Conservation (phyloP, 106 monocot species). For the Dendrobium catenatum region DNA sequence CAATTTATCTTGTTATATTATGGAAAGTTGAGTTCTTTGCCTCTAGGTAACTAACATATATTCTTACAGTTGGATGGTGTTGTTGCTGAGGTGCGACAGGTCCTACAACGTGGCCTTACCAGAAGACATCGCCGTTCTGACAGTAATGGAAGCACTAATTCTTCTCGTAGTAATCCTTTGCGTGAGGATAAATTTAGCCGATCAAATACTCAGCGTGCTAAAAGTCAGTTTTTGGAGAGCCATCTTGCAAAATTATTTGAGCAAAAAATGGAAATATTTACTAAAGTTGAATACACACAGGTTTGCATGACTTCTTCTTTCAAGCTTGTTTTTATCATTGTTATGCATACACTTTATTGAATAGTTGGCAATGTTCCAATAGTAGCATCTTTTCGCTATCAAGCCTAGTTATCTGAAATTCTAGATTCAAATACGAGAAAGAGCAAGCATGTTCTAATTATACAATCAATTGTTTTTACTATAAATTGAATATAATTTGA, state of each 20-base stretch:
- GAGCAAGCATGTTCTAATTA: no score
- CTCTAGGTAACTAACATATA: conserved; percentile 5
- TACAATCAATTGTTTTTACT: no score
- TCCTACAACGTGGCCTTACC: conserved; percentile 56
- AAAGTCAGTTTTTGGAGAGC: conserved; percentile 94
- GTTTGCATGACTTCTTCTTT: conserved; percentile 15
- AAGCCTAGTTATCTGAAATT: no score
- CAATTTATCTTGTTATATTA: neutral
- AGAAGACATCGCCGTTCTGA: conserved; percentile 72
- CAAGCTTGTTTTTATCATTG: neutral
- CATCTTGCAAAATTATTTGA: conserved; percentile 98
- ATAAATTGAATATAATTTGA: neutral
- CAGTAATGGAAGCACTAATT: conserved; percentile 83
- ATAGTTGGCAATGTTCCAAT: neutral
- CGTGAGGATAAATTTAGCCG: conserved; percentile 71
- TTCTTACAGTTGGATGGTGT: conserved; percentile 50
- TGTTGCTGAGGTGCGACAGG: conserved; percentile 63
- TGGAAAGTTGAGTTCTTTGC: neutral
- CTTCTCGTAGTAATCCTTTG: conserved; percentile 72
- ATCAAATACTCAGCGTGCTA: conserved; percentile 75
- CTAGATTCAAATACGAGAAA: no score
- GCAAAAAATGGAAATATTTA: conserved; percentile 99
- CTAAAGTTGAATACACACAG: conserved; percentile 94
- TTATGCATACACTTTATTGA: neutral
- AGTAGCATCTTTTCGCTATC: neutral